Base-by-base conservation (phyloP, 305 asterid species). In the Solanum hybrid region DNA sequence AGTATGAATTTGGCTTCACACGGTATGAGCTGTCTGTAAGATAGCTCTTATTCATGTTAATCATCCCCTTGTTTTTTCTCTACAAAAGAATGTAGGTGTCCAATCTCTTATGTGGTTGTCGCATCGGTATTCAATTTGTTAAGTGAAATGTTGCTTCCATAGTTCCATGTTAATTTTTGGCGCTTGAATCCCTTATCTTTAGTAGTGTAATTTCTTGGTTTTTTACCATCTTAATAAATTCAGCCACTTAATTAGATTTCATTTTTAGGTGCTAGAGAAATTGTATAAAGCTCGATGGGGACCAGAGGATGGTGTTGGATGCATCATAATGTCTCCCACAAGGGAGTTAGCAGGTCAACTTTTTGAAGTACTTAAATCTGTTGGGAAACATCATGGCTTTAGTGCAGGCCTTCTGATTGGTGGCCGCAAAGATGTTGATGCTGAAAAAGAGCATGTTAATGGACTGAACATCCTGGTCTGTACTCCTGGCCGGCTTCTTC, bases 391-490 rank as follows among this genome's bases (percentile, higher is more conserved):
- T 92, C 99, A 98, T 80, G 97, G 96, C n/a, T 95, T 98, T 89
- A 96, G 99, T 90, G 99, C 99, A 90, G 99, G 99, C 84, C 98
- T 98, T 91, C 92, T 98, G 79, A 97, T 98, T 86, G 99, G 99
- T 89, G 99, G 99, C 77, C 96, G 98, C 87, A 94, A 93, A 89
- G 98, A 95, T 92, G 97, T 96, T 79, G 99, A 92, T 86, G 77
- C 91, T 3, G 99, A 98, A 94, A 98, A 97, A 91, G 99, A 96
- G 86, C 96, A 92, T 75, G 98, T 98, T 79, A 97, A 94, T 76
- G 90, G 90, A 88, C 89, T 98, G 94, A 97, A 98, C 90, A 95
- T 98, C 90, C 91, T 98, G 94, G 98, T 98, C 60, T 96, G 99
- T 86, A 98, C 99, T 86, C 99, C 99, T 2, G 99, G 99, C 22